phyloP scores from a whole-genome alignment of 2,329 filamentous ascomycete genomes.

The Tolypocladium inflatum region DNA sequence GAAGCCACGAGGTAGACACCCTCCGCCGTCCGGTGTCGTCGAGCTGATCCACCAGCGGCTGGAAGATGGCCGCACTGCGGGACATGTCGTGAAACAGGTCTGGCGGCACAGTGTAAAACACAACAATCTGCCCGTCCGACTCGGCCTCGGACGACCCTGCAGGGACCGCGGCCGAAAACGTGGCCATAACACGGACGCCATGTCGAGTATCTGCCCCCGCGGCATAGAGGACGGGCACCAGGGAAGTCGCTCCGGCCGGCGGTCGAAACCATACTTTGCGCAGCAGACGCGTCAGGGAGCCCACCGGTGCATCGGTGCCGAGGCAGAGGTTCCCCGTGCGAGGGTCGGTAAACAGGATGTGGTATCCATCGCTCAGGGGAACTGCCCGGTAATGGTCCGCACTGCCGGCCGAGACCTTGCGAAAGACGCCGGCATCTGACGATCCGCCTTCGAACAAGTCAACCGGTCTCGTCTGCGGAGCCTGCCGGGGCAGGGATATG shows the following conservation, averaged over 20 bases:
- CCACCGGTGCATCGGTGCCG: constrained; percentile 50
- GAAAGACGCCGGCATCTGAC: constrained; percentile 1
- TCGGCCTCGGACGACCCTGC: not conserved
- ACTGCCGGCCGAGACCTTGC: constrained; percentile 27
- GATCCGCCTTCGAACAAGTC: not conserved
- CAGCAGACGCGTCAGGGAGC: constrained; percentile 38
- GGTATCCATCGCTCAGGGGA: constrained; percentile 55
- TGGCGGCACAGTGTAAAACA: constrained; percentile 51
- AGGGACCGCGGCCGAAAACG: constrained; percentile 31
- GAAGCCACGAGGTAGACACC: constrained; percentile 9
- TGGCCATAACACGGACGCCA: constrained; percentile 50
- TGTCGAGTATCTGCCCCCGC: constrained; percentile 45
- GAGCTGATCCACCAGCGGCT: not conserved
- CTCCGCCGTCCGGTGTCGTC: constrained; percentile 3
- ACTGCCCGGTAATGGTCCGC: constrained; percentile 55
- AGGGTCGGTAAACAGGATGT: constrained; percentile 57
- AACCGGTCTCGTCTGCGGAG: not conserved
- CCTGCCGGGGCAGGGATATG: not conserved
- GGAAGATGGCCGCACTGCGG: constrained; percentile 5
- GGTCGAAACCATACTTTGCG: constrained; percentile 47
- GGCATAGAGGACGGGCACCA: constrained; percentile 41
- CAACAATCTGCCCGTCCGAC: constrained; percentile 28
- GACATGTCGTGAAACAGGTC: constrained; percentile 38
- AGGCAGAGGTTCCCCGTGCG: constrained; percentile 45
- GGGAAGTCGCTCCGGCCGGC: constrained; percentile 16